phyloP scores from a whole-genome alignment of 352 stramenopile species.

The Elongisporangium anandrum region DNA sequence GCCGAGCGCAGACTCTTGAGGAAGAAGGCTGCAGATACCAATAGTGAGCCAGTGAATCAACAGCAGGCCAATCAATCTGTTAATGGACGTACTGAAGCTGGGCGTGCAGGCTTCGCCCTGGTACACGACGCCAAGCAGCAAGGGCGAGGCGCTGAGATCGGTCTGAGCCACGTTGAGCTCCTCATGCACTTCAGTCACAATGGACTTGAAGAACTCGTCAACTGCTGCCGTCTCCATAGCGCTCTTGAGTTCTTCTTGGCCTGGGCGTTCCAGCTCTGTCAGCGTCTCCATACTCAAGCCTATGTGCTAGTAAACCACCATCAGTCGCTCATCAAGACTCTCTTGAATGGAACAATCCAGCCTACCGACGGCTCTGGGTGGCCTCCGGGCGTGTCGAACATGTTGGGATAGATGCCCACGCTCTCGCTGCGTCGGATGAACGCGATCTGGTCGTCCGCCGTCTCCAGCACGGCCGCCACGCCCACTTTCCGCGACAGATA shows the following conservation, averaged over 20 bases:
- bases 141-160: slow-evolving; percentile 35
- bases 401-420: slow-evolving; percentile 68
- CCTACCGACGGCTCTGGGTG: slow-evolving; percentile 66
- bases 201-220: slow-evolving; percentile 64
- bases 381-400: slow-evolving; percentile 74
- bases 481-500: slow-evolving; percentile 80
- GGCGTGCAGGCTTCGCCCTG: slow-evolving; percentile 68
- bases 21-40: slow-evolving; percentile 39
- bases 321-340: background rate
- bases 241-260: slow-evolving; percentile 1
- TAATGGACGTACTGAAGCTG: slow-evolving; percentile 54
- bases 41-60: slow-evolving; percentile 1
- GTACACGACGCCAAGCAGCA: slow-evolving; percentile 67
- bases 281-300: slow-evolving; percentile 26
- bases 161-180: slow-evolving; percentile 58
- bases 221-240: slow-evolving; percentile 24
- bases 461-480: slow-evolving; percentile 69
- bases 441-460: slow-evolving; percentile 45
- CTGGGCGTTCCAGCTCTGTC: slow-evolving; percentile 11
- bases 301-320: slow-evolving; percentile 15
- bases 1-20: slow-evolving; percentile 34
- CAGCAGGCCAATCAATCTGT: background rate
- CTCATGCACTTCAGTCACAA: slow-evolving; percentile 70
- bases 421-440: slow-evolving; percentile 61
- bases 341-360: background rate